phyloP scores from a whole-genome alignment of 2,329 filamentous ascomycete species.

The Colletotrichum melonis region DNA sequence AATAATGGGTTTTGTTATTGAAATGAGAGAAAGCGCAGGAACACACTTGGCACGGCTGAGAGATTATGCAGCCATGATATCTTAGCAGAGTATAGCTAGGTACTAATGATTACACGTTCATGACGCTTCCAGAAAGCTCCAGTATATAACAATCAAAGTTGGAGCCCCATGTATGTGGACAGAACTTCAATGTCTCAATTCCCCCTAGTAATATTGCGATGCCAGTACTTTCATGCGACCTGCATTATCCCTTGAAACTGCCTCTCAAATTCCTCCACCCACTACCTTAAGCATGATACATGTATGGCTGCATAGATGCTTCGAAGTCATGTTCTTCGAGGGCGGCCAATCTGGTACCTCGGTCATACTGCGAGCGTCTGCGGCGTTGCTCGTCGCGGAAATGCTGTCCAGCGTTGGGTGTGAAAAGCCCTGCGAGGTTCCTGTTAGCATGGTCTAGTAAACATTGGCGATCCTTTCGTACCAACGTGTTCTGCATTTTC shows the following conservation, averaged over 20 bases:
- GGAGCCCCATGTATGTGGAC: constrained; percentile 7
- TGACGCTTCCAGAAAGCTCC: constrained; percentile 32
- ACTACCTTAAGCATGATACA: constrained; percentile 20
- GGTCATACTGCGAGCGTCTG: constrained; percentile 82
- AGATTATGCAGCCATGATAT: constrained; percentile 21
- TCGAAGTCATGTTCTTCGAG: constrained; percentile 72
- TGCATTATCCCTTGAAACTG: not conserved
- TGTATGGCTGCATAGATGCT: constrained; percentile 50
- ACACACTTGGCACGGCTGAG: not conserved
- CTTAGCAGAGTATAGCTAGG: constrained; percentile 27
- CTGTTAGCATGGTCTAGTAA: not conserved
- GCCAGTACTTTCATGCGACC: not conserved
- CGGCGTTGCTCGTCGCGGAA: constrained; percentile 81
- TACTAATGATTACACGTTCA: constrained; percentile 30
- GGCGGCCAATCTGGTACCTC: constrained; percentile 79
- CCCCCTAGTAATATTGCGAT: not conserved
- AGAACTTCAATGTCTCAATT: constrained; percentile 9
- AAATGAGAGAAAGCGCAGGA: not conserved
- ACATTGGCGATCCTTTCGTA: constrained; percentile 51
- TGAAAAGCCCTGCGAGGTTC: constrained; percentile 74
- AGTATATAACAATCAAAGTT: constrained; percentile 31
- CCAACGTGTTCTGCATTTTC: constrained; percentile 89
- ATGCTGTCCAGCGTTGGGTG: constrained; percentile 80
- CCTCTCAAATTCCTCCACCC: constrained; percentile 37
- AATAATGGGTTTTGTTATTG: not conserved